A percentile compares a stretch with the other conserved stretches of the same genome.
These are phyloP conservation scores for Dendryphion nanum DNA, from an alignment of 2,329 filamentous ascomycete genomes.

Conservation along the genomic window DNA sequence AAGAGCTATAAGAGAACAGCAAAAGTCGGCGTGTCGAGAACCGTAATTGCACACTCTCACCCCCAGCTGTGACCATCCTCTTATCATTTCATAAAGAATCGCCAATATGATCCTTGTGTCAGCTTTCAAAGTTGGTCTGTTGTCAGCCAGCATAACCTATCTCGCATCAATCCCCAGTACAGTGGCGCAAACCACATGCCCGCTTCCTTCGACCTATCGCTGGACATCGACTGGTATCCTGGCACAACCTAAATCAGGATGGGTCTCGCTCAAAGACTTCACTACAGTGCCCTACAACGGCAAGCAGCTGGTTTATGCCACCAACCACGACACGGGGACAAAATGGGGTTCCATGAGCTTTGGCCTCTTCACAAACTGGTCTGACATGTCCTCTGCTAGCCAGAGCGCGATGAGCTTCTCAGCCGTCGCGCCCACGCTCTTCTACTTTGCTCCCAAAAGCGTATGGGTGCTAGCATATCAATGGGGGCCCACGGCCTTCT, in stretches of 20 bases:
- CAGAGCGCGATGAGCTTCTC: conserved; percentile 52
- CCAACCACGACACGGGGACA: conserved; percentile 44
- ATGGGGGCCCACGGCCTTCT: conserved; percentile 61
- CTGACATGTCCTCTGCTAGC: conserved; percentile 49
- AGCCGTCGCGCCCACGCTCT: conserved; percentile 61
- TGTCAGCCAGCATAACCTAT: no score
- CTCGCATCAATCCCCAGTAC: no score
- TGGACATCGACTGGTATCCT: conserved; percentile 56
- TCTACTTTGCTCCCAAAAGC: conserved; percentile 61
- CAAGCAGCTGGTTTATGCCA: conserved; percentile 61
- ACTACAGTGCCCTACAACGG: conserved; percentile 56
- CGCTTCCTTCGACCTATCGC: conserved; percentile 54
- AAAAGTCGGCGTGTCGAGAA: no score
- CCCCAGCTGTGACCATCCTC: no score
- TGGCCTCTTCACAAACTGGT: conserved; percentile 54
- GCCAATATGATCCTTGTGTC: no score
- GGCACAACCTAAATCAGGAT: conserved; percentile 53
- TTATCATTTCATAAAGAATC: no score
- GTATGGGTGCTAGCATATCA: conserved; percentile 67
- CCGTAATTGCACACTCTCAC: no score
- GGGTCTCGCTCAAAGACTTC: conserved; percentile 64
- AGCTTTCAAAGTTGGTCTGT: no score
- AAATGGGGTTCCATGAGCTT: conserved; percentile 61
- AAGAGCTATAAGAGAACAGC: no score
- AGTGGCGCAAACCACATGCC: no score